These are phyloP conservation scores for Psidium guajava DNA, from an alignment of 345 rosid species.

Conservation along the genomic window DNA sequence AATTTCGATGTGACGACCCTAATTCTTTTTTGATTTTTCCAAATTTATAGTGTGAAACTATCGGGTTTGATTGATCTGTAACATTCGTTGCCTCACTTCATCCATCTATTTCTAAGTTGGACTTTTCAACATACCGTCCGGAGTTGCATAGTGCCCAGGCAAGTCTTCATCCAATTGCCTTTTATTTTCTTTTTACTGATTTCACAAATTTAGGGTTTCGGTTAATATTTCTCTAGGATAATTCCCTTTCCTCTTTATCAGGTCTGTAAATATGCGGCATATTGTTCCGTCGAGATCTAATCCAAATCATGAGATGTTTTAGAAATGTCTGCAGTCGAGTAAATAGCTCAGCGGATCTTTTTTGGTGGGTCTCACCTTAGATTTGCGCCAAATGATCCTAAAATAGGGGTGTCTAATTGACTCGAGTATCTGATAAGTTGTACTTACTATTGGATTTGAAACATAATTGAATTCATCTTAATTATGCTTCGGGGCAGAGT, in stretches of 20 bases:
- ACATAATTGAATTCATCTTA: too few relatives aligned
- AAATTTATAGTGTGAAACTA: not conserved
- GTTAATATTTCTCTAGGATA: not conserved
- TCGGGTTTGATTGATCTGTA: accelerated
- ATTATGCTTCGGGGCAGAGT: too few relatives aligned
- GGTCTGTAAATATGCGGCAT: not conserved
- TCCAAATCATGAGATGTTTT: too few relatives aligned
- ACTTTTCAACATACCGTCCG: accelerated
- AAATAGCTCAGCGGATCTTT: too few relatives aligned
- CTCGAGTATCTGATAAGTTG: too few relatives aligned
- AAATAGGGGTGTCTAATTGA: too few relatives aligned
- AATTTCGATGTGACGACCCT: not conserved
- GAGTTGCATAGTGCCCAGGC: not conserved
- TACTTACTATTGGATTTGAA: too few relatives aligned
- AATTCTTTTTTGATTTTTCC: not conserved
- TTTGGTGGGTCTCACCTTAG: too few relatives aligned
- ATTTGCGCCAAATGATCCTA: too few relatives aligned
- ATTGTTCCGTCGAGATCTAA: too few relatives aligned
- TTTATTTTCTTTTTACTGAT: not conserved
- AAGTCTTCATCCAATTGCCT: not conserved
- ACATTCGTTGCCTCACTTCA: accelerated
- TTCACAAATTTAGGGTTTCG: not conserved
- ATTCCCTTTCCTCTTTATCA: not conserved
- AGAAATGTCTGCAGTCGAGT: too few relatives aligned
- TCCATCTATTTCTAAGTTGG: not conserved